Base-by-base conservation (phyloP, 2,329 filamentous ascomycete genomes). In the Hawksworthiomyces lignivorus region DNA sequence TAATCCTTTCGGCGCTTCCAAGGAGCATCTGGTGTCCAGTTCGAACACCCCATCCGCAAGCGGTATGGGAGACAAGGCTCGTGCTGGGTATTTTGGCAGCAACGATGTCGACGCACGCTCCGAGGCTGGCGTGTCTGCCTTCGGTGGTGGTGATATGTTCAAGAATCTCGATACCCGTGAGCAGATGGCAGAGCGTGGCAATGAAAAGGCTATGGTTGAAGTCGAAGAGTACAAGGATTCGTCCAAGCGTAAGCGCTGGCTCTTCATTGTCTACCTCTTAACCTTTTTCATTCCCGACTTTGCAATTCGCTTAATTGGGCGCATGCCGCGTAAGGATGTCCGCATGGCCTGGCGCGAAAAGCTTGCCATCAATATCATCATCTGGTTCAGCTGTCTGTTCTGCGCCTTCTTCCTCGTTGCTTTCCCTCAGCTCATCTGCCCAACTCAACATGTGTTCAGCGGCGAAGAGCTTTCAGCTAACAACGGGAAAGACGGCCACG, bases 121-220 rank as follows among this genome's bases (percentile, higher is more conserved):
- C 22, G 92, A 98, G 39, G 89, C 90, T 7, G 90, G 89, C 4
- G 84, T 75, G 2, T 96, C 90, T n/a, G 88, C 87, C 6, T 84
- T 95, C 58, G 85, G 89, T 36, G 85, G 77, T 40, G 89, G 92
- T 7, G 92, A 98, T 59, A 95, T 98, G 90, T 98, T 98, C 72
- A 87, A 88, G 56, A 95, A 96, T 55, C 72, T 97, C 7, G 90
- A 97, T 52, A 96, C 90, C 7, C 79, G 87, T 49, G 85, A 94
- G 59, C 86, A 95, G 58, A 87, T 98, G 77, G 87, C 90, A 0
- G 90, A 97, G 64, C 90, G 94, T 52, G 87, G 87, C 47, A 94
- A 95, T 51, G 87, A 94, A 52, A 87, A 90, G 62, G 80, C 86
- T 14, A 77, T 96, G 64, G 80, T 86, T 46, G 90, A 96, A 62